These are phyloP conservation scores for Pyracantha coccinea DNA, from an alignment of 331 rosid species.

Conservation along the genomic window DNA sequence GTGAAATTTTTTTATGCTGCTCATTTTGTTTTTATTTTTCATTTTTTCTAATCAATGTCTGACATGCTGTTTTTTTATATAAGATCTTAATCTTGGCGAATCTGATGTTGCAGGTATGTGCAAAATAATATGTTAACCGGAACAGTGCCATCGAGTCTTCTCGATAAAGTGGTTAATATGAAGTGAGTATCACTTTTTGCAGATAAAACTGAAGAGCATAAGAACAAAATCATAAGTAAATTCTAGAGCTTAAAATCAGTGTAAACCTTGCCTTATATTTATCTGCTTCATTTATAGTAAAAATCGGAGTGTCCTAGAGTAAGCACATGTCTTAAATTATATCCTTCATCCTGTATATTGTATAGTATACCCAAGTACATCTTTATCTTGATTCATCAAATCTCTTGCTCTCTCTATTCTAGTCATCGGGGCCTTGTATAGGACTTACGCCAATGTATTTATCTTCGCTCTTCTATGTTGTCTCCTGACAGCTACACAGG, in stretches of 20 bases:
- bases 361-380: not conserved
- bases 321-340: not conserved
- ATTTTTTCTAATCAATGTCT: constrained; percentile 1
- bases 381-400: not conserved
- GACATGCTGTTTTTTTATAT: not conserved
- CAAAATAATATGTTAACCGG: constrained; percentile 83
- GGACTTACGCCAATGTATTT: not conserved
- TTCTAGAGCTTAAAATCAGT: not conserved
- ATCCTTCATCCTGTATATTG: not conserved
- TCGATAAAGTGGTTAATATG: constrained; percentile 34
- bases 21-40: not conserved
- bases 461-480: constrained; percentile 10
- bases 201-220: constrained; percentile 2
- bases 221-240: not conserved
- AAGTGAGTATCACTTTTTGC: constrained; percentile 45
- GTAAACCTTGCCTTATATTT: not conserved
- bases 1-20: not conserved
- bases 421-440: not conserved
- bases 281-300: not conserved
- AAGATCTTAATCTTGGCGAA: not conserved
- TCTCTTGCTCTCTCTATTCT: not conserved
- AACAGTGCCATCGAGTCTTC: constrained; percentile 57
- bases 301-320: not conserved
- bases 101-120: constrained; percentile 61
- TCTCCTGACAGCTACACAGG: constrained; percentile 52